Evolutionary conservation across 1,139 yeast species (phyloP), one percentile per base, ranked within the genome.

Genomic region (Sugiyamaella pinicola): DNA sequence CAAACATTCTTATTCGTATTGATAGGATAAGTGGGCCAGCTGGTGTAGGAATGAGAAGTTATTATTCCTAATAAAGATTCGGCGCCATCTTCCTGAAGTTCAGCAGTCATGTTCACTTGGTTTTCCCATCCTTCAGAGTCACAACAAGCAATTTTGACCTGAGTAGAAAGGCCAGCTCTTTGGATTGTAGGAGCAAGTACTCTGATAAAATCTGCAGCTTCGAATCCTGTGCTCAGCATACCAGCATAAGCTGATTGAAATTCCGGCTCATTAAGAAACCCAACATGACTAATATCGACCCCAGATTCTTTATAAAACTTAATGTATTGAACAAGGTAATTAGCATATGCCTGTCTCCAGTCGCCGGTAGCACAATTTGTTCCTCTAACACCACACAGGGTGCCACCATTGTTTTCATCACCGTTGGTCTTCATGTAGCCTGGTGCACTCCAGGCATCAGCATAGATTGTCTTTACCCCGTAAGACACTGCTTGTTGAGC

Each of bases 381-480:
- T 10, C 26, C 53, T 43, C 49, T 37, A 9, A 51, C 50, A 22
- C 54, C 54, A 38, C 54, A 51, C 24, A 51, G 31, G 18, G 21
- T 24, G 10, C 54, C 54, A n/a, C 54, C 54, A 34, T 46, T 26
- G 12, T 26, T 46, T 24, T 51, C 47, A 22, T 45, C 44, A 15
- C 44, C 49, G 24, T 55, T 55, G 38, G 49, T 34, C 38, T 56
- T 57, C 60, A 57, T 57, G 53, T 55, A 57, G 7, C 55, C 58
- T 10, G 60, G 60, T 7, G 60, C 59, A 42, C 58, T 54, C 60
- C 60, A 57, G 65, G 56, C 52, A 12, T 49, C 52, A 7, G 52
- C 52, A 19, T 49, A 49, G 21, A 49, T 35, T 15, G 40, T 42
- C 22, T 41, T 29, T 2, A 49, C 48, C 13, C 52, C 52, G 18